phyloP scores from a whole-genome alignment of 139 green algal species.

The Ostreobium quekettii region DNA sequence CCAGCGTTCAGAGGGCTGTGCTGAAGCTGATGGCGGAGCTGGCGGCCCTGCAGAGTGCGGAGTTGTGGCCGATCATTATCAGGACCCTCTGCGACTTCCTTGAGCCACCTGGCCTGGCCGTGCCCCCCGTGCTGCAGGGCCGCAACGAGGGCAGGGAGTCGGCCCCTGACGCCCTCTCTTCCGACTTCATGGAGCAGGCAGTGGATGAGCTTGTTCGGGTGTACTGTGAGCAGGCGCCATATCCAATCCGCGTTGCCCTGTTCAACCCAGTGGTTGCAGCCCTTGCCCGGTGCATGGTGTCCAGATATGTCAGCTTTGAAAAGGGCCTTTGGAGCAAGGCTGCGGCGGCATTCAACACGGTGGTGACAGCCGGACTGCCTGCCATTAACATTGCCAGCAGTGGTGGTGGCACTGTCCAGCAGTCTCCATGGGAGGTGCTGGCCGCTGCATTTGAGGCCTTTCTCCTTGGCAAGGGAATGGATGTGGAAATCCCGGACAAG shows the following conservation, averaged over 20 bases:
- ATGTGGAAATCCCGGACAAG: not conserved
- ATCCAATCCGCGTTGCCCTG: slow-evolving; percentile 43
- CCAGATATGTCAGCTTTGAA: slow-evolving; percentile 24
- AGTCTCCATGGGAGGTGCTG: slow-evolving; percentile 15
- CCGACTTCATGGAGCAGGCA: slow-evolving; percentile 29
- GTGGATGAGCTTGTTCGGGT: slow-evolving; percentile 36
- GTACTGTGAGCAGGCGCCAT: slow-evolving; percentile 49
- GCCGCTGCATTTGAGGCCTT: slow-evolving; percentile 14
- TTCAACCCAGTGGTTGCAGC: slow-evolving; percentile 46
- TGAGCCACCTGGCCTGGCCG: slow-evolving; percentile 21
- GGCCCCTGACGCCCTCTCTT: slow-evolving; percentile 27
- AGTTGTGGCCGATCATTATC: slow-evolving; percentile 30
- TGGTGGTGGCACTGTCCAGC: slow-evolving; percentile 23
- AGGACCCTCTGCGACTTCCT: slow-evolving; percentile 31
- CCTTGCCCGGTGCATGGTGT: slow-evolving; percentile 59
- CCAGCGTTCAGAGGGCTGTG: slow-evolving; percentile 63
- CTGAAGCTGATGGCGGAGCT: slow-evolving; percentile 50
- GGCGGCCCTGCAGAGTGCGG: slow-evolving; percentile 20
- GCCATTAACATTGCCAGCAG: slow-evolving; percentile 49
- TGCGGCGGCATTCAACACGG: slow-evolving; percentile 41
- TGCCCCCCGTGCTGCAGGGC: not conserved
- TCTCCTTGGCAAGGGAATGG: slow-evolving; percentile 3
- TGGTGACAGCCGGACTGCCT: slow-evolving; percentile 54
- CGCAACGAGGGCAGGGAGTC: not conserved
- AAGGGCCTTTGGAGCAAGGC: slow-evolving; percentile 54